Base-by-base conservation (phyloP, 495 filamentous ascomycete species). In the Penicillium lividum region DNA sequence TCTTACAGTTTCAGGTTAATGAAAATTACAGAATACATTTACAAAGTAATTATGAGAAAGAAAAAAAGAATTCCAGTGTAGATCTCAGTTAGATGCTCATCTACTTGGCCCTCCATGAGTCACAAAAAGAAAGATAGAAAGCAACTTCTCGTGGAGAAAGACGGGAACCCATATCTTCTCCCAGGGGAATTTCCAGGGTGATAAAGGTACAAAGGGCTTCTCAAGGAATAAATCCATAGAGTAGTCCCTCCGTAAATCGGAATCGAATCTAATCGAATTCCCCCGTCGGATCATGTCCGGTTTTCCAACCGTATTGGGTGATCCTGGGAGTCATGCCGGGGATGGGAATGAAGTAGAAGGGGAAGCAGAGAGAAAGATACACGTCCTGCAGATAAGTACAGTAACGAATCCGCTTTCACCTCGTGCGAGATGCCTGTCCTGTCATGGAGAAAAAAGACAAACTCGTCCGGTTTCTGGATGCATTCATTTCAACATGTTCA, bases 211-310 rank as follows among this genome's bases (percentile, higher is more conserved):
- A 29, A 34, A 56, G 51, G 42, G 46, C 52, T 62, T 42, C 58
- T 49, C 56, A 22, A 46, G 44, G 8, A 53, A 54, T 38, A 55
- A 40, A 57, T 57, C 56, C 49, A 65, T 56, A 50, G 59, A 59
- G 59, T 59, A 44, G 44, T 53, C 28, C 29, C 52, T 51, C 57
- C 59, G 54, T 51, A 47, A 46, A 52, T 62, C 58, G 53, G 15
- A 40, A 52, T 62, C 58, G 53, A 73, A 89, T 89, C 64, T 70
- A 64, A 45, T 46, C 29, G 42, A 47, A 44, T 34, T 29, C 42
- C 25, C 27, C 15, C 15, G 84, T 74, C 40, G 52, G 51, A 42
- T 45, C 65, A 33, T 49, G 47, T 54, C 46, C 38, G 36, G 51
- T 38, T 57, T 22, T 62, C 28, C 52, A 42, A 58, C 53, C 38